These are phyloP conservation scores for Lepiota brunneoincarnata DNA, from an alignment of 768 basidiomycete genomes.

Conservation along the genomic window DNA sequence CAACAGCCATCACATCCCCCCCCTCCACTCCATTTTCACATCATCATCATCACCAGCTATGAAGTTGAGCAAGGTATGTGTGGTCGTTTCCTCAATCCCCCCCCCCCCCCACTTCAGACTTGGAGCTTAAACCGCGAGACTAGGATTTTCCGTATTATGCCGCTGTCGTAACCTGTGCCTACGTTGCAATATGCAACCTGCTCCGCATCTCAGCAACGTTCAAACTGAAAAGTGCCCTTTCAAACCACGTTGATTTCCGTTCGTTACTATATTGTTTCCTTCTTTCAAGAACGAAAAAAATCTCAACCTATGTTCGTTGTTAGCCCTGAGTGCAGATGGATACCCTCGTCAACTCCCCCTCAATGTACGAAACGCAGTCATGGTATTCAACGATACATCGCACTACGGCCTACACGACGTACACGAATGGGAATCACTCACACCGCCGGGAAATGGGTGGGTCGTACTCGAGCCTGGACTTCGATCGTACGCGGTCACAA, in stretches of 20 bases:
- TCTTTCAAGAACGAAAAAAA: too few relatives aligned
- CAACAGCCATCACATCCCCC: too few relatives aligned
- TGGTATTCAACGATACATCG: conserved; percentile 10
- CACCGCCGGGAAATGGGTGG: conserved; percentile 13
- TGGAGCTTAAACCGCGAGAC: too few relatives aligned
- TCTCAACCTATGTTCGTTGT: too few relatives aligned
- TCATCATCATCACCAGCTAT: background rate
- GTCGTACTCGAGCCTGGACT: conserved; percentile 10
- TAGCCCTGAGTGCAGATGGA: background rate
- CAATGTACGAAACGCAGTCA: conserved; percentile 8
- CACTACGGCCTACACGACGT: conserved; percentile 14
- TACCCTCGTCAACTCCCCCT: conserved; percentile 11
- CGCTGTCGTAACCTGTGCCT: background rate
- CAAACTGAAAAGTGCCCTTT: background rate
- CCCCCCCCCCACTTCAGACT: too few relatives aligned
- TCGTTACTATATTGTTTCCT: background rate
- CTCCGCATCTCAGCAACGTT: background rate
- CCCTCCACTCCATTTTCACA: too few relatives aligned
- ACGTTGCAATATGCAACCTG: background rate
- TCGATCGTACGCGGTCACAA: conserved; percentile 12
- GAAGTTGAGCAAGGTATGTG: background rate
- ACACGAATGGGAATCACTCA: conserved; percentile 15
- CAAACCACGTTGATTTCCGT: background rate
- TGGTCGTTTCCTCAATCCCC: too few relatives aligned
- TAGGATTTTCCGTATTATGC: background rate